Percentiles rank a stretch among this genome's conserved stretches.
These are phyloP conservation scores for Backusella parvicylindrica DNA, from an alignment of 192 early-diverging fungal genomes.

Conservation along the genomic window DNA sequence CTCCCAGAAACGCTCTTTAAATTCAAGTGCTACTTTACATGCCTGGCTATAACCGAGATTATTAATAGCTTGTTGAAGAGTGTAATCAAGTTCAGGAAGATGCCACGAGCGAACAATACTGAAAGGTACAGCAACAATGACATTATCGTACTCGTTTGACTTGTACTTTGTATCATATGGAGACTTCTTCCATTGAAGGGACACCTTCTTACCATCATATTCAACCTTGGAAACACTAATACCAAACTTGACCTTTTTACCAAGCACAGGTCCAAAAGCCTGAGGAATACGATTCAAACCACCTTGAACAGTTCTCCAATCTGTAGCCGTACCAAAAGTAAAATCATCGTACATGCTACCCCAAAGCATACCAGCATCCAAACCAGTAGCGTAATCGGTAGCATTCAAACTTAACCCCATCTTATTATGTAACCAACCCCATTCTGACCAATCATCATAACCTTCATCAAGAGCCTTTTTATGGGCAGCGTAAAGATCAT, in stretches of 20 bases:
- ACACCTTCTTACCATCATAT: slow-evolving; percentile 12
- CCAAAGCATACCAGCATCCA: not conserved
- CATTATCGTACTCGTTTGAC: slow-evolving; percentile 15
- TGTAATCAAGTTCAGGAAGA: slow-evolving; percentile 17
- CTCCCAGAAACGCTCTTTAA: slow-evolving; percentile 33
- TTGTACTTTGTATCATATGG: not conserved
- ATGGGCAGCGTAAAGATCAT: slow-evolving; percentile 13
- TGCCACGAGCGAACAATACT: slow-evolving; percentile 13
- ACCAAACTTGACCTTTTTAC: slow-evolving; percentile 18
- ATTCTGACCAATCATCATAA: slow-evolving; percentile 12
- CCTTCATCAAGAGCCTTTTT: slow-evolving; percentile 16
- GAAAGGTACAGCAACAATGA: slow-evolving; percentile 30
- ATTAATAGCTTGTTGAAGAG: slow-evolving; percentile 14
- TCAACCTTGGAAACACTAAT: slow-evolving; percentile 19
- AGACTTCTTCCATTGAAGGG: slow-evolving; percentile 19
- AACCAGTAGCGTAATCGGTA: not conserved
- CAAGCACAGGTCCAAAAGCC: slow-evolving; percentile 20
- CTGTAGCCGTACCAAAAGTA: not conserved
- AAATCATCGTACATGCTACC: slow-evolving; percentile 19
- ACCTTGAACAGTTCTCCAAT: slow-evolving; percentile 24
- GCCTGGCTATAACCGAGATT: slow-evolving; percentile 13
- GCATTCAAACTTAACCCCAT: slow-evolving; percentile 19
- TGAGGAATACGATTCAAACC: slow-evolving; percentile 31
- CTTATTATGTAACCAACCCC: slow-evolving; percentile 14
- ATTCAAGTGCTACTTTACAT: slow-evolving; percentile 22